Base-by-base conservation (phyloP, 2,329 filamentous ascomycete species). In the Aspergillus neoniger region DNA sequence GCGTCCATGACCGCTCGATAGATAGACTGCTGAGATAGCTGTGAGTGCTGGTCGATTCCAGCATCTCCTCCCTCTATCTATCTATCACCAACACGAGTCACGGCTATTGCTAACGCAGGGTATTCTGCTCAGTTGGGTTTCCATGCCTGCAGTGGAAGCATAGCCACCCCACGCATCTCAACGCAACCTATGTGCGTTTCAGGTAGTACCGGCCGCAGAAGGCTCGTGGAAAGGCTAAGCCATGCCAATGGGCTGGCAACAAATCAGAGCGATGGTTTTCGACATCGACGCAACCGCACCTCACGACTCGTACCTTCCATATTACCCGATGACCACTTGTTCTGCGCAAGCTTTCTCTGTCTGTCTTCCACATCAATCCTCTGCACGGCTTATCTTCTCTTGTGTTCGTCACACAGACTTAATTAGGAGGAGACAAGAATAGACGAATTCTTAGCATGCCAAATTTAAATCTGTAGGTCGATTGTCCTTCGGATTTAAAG, bases 181-280 rank as follows among this genome's bases (percentile, higher is more conserved):
- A 58, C 19, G 19, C 23, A 61, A 59, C 61, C 32, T 36, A 43
- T 54, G 38, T 56, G 23, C 25, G 30, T 47, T 50, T 50, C 38
- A 38, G 47, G 63, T 63, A 17, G 53, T 23, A 61, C 58, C 32
- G 43, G 44, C 17, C 25, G 49, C 19, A 51, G 38, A 50, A 53
- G 41, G 49, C 49, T 54, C 49, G 59, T 55, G 51, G 55, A 50
- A 43, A 50, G 55, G 54, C 57, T 62, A 64, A 64, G 60, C 57
- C 60, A 63, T 63, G 63, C 66, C 67, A 65, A 62, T 57, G 64
- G 63, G 52, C 61, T 66, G 67, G 67, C 65, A 67, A 62, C 65
- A 53, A 68, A 69, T 69, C 60, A 66, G 19, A 62, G 43, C 39
- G 60, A 32, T 43, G 25, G 58, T 36, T 9, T 17, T 49, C 38